phyloP scores from a whole-genome alignment of 2,329 filamentous ascomycete species.

The Phyllosticta citrichinensis region DNA sequence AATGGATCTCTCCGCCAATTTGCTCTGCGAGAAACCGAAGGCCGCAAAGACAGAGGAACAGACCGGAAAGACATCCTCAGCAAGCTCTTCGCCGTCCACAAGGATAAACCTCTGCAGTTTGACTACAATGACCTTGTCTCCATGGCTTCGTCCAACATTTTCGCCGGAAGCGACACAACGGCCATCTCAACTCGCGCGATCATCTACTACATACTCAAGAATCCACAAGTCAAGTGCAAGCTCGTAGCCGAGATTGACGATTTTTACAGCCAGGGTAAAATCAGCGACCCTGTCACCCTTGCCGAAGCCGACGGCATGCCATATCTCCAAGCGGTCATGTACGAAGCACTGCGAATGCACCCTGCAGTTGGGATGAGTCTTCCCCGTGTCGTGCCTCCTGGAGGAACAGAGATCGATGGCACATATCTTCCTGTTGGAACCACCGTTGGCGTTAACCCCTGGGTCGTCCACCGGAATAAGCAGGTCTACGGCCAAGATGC shows the following conservation, averaged over 20 bases:
- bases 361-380: constrained; percentile 33
- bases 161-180: constrained; percentile 36
- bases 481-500: constrained; percentile 32
- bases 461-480: constrained; percentile 33
- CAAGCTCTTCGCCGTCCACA: constrained; percentile 26
- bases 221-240: constrained; percentile 14
- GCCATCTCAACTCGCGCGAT: constrained; percentile 25
- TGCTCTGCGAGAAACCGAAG: constrained; percentile 19
- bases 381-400: constrained; percentile 28
- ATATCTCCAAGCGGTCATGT: constrained; percentile 35
- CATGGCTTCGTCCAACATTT: constrained; percentile 30
- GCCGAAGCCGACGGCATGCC: constrained; percentile 22
- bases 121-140: constrained; percentile 26
- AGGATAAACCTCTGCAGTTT: constrained; percentile 27
- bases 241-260: constrained; percentile 18
- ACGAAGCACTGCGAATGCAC: constrained; percentile 34
- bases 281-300: constrained; percentile 14
- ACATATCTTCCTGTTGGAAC: constrained; percentile 6
- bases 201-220: constrained; percentile 17
- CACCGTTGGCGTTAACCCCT: constrained; percentile 34
- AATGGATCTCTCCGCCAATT: constrained; percentile 25
- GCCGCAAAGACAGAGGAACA: constrained; percentile 22
- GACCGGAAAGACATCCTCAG: constrained; percentile 29
- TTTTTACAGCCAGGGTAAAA: constrained; percentile 5
- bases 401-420: constrained; percentile 27